phyloP scores from a whole-genome alignment of 1,139 yeast genomes.

The Meyerozyma carpophila region DNA sequence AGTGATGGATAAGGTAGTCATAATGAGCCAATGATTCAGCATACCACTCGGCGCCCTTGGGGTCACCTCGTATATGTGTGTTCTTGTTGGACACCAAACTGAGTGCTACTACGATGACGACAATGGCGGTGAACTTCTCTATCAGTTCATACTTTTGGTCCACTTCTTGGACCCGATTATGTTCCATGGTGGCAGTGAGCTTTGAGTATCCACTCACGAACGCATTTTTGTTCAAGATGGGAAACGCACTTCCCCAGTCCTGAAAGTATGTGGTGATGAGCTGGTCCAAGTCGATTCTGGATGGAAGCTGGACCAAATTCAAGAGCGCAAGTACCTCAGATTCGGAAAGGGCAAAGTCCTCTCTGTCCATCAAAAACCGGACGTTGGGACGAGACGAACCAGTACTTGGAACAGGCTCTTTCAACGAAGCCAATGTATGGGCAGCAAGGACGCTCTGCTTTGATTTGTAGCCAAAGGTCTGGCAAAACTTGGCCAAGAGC shows the following conservation, averaged over 20 bases:
- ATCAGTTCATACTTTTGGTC: slow-evolving; percentile 24
- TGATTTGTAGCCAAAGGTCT: slow-evolving; percentile 64
- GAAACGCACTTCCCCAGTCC: slow-evolving; percentile 72
- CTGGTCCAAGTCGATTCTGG: slow-evolving; percentile 52
- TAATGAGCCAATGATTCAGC: slow-evolving; percentile 31
- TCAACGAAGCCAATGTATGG: slow-evolving; percentile 61
- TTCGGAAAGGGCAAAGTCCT: background rate
- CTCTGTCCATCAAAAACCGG: background rate
- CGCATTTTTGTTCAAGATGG: slow-evolving; percentile 61
- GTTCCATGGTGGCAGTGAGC: slow-evolving; percentile 39
- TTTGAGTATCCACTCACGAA: slow-evolving; percentile 55
- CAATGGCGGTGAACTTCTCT: slow-evolving; percentile 58
- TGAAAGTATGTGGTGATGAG: slow-evolving; percentile 60
- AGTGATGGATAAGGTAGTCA: slow-evolving; percentile 48
- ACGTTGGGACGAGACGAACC: background rate
- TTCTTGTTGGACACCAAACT: slow-evolving; percentile 44
- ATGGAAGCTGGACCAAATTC: slow-evolving; percentile 45
- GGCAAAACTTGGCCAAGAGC: slow-evolving; percentile 60
- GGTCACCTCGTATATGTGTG: slow-evolving; percentile 8
- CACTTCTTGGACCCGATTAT: slow-evolving; percentile 8
- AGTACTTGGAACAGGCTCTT: slow-evolving; percentile 27
- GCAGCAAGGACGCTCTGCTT: slow-evolving; percentile 66
- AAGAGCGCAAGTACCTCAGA: background rate
- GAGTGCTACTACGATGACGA: slow-evolving; percentile 54
- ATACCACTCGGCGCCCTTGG: background rate